Evolutionary conservation across 169 alveolate genomes (phyloP).

Genomic region (Babesia bigemina): DNA sequence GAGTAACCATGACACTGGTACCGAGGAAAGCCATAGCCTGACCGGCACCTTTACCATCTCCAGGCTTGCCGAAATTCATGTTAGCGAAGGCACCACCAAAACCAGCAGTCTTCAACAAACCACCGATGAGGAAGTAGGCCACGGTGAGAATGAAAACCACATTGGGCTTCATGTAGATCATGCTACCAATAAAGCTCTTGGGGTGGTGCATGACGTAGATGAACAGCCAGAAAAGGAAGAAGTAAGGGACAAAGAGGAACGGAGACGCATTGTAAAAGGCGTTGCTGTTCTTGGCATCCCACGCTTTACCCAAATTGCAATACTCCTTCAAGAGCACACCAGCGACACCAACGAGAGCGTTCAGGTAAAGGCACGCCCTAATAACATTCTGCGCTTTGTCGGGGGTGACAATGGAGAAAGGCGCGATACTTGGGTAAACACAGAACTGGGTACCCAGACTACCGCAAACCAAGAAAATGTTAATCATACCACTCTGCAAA

Average conservation of each 20-base stretch:
- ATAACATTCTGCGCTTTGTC: neutral
- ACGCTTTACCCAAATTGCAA: neutral
- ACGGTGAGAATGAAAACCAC: slow-evolving; percentile 1
- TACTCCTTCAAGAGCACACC: neutral
- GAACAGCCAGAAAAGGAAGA: neutral
- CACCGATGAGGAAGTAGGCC: neutral
- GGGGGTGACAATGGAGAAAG: slow-evolving; percentile 1
- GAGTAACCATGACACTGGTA: neutral
- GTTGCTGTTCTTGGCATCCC: neutral
- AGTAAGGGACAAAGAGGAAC: slow-evolving; percentile 17
- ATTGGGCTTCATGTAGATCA: slow-evolving; percentile 5
- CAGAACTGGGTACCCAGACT: slow-evolving; percentile 15
- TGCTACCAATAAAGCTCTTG: neutral
- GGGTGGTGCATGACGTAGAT: slow-evolving; percentile 29
- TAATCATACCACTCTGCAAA: neutral
- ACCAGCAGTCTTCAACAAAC: neutral
- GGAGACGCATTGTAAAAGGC: neutral
- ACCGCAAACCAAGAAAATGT: slow-evolving; percentile 7
- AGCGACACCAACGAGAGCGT: slow-evolving; percentile 1
- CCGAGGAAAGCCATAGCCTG: slow-evolving; percentile 9
- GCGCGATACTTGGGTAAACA: slow-evolving; percentile 22
- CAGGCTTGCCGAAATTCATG: neutral
- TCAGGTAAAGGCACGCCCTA: neutral
- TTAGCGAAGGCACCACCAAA: neutral
- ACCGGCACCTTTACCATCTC: neutral